Evolutionary conservation across 2,329 filamentous ascomycete genomes (phyloP).

Genomic region (Penicillium crustosum): DNA sequence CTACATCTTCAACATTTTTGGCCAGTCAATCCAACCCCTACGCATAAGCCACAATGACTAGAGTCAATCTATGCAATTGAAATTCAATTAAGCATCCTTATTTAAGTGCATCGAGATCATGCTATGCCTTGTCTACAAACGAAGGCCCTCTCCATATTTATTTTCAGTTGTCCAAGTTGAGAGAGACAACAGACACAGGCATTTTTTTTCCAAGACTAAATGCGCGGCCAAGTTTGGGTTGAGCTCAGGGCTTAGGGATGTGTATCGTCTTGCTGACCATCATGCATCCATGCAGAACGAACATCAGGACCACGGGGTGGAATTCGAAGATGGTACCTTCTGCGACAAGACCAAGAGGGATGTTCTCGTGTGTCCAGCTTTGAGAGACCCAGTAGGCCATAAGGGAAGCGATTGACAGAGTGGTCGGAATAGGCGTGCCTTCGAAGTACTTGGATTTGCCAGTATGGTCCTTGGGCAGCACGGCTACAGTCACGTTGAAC

Average conservation of each 20-base stretch:
- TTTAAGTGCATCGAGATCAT: conserved; percentile 21
- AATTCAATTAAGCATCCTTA: conserved; percentile 15
- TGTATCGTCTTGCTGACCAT: conserved; percentile 96
- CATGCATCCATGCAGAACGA: conserved; percentile 82
- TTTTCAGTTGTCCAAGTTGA: conserved; percentile 20
- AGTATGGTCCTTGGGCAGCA: conserved; percentile 83
- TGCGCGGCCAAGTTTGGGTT: conserved; percentile 13
- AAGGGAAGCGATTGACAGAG: conserved; percentile 72
- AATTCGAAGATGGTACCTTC: conserved; percentile 72
- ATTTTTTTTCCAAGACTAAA: conserved; percentile 12
- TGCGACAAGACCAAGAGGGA: conserved; percentile 74
- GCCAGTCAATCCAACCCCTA: neutral
- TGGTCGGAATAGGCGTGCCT: conserved; percentile 93
- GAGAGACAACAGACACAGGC: conserved; percentile 16
- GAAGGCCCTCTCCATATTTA: conserved; percentile 16
- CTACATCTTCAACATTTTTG: neutral
- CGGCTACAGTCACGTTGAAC: conserved; percentile 93
- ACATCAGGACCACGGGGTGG: conserved; percentile 78
- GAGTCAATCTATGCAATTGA: conserved; percentile 14
- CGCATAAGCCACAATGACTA: conserved; percentile 2
- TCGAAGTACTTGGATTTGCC: conserved; percentile 97
- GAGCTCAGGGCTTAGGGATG: conserved; percentile 74
- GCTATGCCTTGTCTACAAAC: conserved; percentile 15
- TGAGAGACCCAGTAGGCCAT: conserved; percentile 89
- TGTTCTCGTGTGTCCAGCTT: conserved; percentile 72